Base-by-base conservation (phyloP, 2,329 filamentous ascomycete species). In the Orbilia javanica region DNA sequence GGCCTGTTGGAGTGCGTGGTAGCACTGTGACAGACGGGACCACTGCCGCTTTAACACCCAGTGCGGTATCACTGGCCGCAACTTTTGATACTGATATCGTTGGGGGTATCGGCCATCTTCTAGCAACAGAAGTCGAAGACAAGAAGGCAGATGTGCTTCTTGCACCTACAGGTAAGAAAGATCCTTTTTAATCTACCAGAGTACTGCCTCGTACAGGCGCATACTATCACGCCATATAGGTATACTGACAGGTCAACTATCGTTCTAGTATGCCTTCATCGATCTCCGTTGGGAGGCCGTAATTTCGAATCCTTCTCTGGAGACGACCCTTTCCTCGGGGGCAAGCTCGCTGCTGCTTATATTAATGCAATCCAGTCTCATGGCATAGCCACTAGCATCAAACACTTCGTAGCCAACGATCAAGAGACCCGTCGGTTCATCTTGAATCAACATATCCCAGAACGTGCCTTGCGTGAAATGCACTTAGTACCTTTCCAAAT, bases 381-480 rank as follows among this genome's bases (percentile, higher is more conserved):
- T 18, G 88, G 88, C 8, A 85, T 90, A 39, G 86, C 87, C 80
- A 88, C 88, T 2, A 87, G 87, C 1, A 84, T 89, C 75, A 90
- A 90, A 84, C 88, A 90, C 82, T 90, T 89, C 82, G 86, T 89
- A 20, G 89, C 87, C 83, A 90, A 90, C 79, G 88, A 90, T 80
- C 88, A 89, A 81, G 88, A 90, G 82, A 87, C 89, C 80, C 86
- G 86, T 82, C 85, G 88, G 18, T 88, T 88, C 83, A 86, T 86
- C 6, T 87, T 89, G 0, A 85, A 89, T 79, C 86, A 85, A 72
- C 86, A 88, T 53, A 83, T 90, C 34, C 88, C 87, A 0, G 86
- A 88, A 80, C 85, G 88, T 25, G 88, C 88, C 10, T 83, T 90
- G 72, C 86, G 88, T 36, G 88, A 90, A 84, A 87, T 90, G 52